Conservation (phyloP, 2,329 filamentous ascomycete species). For the Anthostomella pinea region DNA sequence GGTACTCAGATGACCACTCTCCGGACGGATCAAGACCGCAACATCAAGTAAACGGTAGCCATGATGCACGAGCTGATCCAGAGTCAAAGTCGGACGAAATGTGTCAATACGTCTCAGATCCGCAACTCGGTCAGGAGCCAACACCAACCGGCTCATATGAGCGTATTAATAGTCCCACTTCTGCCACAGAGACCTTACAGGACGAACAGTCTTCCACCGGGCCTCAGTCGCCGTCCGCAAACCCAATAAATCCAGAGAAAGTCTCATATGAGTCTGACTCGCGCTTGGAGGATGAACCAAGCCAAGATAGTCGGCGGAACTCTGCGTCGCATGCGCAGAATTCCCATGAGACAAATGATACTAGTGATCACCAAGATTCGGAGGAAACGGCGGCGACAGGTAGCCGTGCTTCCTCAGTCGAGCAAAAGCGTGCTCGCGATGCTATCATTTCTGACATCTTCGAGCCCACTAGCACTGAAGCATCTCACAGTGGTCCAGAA, state of each 20-base stretch:
- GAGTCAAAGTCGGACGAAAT: too few relatives aligned
- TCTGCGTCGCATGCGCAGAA: background rate
- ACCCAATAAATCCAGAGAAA: too few relatives aligned
- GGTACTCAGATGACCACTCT: too few relatives aligned
- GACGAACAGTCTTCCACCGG: background rate
- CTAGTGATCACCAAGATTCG: background rate
- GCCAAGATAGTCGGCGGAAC: too few relatives aligned
- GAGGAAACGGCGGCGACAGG: background rate
- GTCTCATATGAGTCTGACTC: too few relatives aligned
- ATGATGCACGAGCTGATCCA: too few relatives aligned
- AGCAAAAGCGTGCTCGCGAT: background rate
- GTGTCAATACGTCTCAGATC: too few relatives aligned
- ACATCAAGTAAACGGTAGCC: too few relatives aligned
- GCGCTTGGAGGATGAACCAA: too few relatives aligned
- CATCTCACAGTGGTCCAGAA: background rate
- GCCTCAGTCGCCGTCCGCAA: background rate
- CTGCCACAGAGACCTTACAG: background rate
- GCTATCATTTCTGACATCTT: background rate
- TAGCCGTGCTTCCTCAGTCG: background rate
- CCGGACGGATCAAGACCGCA: too few relatives aligned
- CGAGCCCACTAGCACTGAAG: background rate
- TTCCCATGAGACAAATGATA: background rate
- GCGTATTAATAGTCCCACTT: background rate
- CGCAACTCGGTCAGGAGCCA: too few relatives aligned
- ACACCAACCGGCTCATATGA: too few relatives aligned